Evolutionary conservation across 2,329 filamentous ascomycete genomes (phyloP), one percentile per base, ranked within the genome.

Genomic region (Fusarium duplospermum): DNA sequence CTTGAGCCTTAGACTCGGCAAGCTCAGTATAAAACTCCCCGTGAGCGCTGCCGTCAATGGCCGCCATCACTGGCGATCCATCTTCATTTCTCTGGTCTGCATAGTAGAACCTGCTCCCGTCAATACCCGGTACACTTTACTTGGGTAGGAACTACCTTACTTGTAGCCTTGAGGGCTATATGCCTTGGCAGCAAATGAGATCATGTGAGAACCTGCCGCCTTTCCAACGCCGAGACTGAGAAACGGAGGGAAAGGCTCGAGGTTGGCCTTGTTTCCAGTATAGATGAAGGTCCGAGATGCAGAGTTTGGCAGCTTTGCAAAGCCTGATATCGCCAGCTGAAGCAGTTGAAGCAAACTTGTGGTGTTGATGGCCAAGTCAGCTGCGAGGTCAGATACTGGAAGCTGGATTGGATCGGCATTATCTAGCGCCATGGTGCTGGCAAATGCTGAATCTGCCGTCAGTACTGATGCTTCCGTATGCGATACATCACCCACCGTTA

Each of bases 71-170:
- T 2, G 70, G 66, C 1, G 66, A 3, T 1, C 70, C 70, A 38
- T 72, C 70, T 13, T 59, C 57, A 0, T 29, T 36, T 16, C 70
- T 60, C n/a, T 73, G 70, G 18, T 72, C 70, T 0, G 66, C 47
- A 16, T 73, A 72, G 29, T 72, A 71, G 3, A 73, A 73, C 3
- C 70, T 72, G 22, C 11, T 4, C 16, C 4, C 7, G 20, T 38
- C 6, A 58, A 27, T 24, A 1, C 5, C 14, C 16, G 33, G 4
- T 6, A 9, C 18, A 9, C 9, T 14, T 29, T 9, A 4, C 3
- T 1, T 0, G 3, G 0, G 3, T 1, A 5, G 9, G 11, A 7
- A 9, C 0, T 24, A 24, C 35, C 42, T 20, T 8, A 72, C 70
- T 29, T 70, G 3, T 54, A 72, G 0, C 61, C 59, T 18, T 24